Base-by-base conservation (phyloP, 2,329 filamentous ascomycete species). In the Coniochaeta sp. region DNA sequence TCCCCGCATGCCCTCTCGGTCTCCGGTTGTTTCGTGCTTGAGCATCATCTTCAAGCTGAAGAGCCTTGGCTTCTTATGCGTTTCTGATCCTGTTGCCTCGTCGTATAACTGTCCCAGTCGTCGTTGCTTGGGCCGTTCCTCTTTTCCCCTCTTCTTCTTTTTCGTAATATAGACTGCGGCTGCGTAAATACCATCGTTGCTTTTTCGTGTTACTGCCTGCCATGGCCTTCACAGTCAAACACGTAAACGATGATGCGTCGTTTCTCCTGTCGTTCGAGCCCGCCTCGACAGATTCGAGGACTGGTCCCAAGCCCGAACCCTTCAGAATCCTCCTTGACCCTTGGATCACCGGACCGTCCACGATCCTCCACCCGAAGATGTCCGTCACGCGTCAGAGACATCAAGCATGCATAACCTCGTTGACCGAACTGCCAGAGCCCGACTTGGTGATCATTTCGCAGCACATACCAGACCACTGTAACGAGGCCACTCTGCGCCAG, bases 241-340 rank as follows among this genome's bases (percentile, higher is more conserved):
- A 86, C 61, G 77, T 89, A 59, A 88, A 89, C 69, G 80, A 78
- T 57, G 86, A 89, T 69, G 80, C 84, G 38, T 85, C 84, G 3
- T 89, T 89, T 69, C 78, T 89, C 38, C 76, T 89, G 52, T 82
- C 81, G 30, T 87, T 89, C 67, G 76, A 81, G 60, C 83, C 84
- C 34, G 73, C 81, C 30, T 73, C 76, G n/a, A 73, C 77, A 55
- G 70, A 77, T 59, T 65, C 71, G 50, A 65, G 71, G 22, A 72
- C 72, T 57, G 61, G 66, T 59, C 58, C 69, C 58, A 74, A 74
- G 32, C 76, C 78, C 14, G 76, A 76, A 57, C 79, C 81, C 4
- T 91, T 88, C 71, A 85, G 82, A 17, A 81, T 92, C 58, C 79
- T 92, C 44, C 73, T 91, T 57, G 89, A 93, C 69, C 89, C 89